Conservation (phyloP, 257 asterid genomes). For the Nicotiana noctiflora region DNA sequence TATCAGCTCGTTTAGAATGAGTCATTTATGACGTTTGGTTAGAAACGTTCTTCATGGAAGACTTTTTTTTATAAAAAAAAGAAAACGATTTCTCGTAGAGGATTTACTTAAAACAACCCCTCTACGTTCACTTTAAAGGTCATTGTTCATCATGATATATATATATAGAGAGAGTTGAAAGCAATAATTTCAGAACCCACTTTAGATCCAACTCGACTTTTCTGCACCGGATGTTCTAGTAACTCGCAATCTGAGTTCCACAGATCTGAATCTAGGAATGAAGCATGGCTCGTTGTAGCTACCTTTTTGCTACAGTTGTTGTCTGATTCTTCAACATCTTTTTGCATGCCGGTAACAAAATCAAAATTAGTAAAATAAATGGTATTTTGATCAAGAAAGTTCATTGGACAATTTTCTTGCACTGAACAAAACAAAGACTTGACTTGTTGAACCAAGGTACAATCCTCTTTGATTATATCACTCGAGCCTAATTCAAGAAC, state of each 20-base stretch:
- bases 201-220: not conserved
- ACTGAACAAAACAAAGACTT: conserved; percentile 31
- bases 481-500: conserved; percentile 67
- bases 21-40: not conserved
- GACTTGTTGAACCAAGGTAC: conserved; percentile 42
- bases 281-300: not conserved
- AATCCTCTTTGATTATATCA: conserved; percentile 35
- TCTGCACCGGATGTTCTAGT: not conserved
- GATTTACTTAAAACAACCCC: no score
- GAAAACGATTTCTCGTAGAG: no score
- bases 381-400: not conserved
- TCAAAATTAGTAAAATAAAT: not conserved
- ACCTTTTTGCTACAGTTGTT: not conserved
- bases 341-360: not conserved
- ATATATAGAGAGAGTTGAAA: no score
- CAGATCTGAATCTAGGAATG: not conserved
- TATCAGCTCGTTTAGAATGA: conserved; percentile 22
- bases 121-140: no score
- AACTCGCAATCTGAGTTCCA: conserved; percentile 2
- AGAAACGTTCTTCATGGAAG: no score
- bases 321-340: not conserved
- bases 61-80: no score
- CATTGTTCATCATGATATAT: no score
- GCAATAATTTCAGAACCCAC: not conserved
- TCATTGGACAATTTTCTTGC: not conserved